Evolutionary conservation across 1,284 basidiomycete species (phyloP), one percentile per base, ranked within the genome.

Genomic region (Anthracocystis walkeri): DNA sequence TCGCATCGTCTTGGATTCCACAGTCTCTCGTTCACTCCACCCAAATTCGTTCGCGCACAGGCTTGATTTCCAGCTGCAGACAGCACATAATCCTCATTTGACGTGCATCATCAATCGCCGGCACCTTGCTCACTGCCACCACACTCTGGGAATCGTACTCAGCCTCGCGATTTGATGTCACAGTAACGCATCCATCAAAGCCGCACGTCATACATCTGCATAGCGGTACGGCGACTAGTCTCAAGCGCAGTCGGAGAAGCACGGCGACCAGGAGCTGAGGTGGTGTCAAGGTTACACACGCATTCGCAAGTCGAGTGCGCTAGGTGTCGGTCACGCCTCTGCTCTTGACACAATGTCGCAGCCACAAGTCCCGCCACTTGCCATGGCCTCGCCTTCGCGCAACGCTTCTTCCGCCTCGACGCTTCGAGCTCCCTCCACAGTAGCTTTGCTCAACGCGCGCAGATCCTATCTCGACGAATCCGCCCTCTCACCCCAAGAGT

Each of bases 401-500:
- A 64, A 67, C 40, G 33, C 54, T 18, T 75, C 73, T 3, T 35
- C 65, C 21, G 55, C 64, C 14, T 63, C 67, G 1, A 58, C 61
- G 10, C 41, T 60, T 1, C 57, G 62, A 57, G 65, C 65, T 10
- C 58, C 65, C 31, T 70, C 65, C 52, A 55, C 63, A 21, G 58
- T 65, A 29, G 59, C 60, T 4, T 29, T 66, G 3, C 58, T 67
- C 44, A 56, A 54, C 10, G 54, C 60, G 4, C 71, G 77, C 33
- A 61, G 75, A 42, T 71, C 77, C n/a, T 69, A 49, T 21, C 68
- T 85, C 45, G 77, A 84, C 46, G 67, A 68, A 27, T 82, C 82
- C 18, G 84, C 81, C n/a, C 77, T 85, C 18, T 83, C 82, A 5
- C 82, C 84, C 7, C 66, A 67, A n/a, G 84, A 85, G 56, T 83